Evolutionary conservation across 1,284 basidiomycete genomes (phyloP).

Genomic region (Phenoliferia sp.): DNA sequence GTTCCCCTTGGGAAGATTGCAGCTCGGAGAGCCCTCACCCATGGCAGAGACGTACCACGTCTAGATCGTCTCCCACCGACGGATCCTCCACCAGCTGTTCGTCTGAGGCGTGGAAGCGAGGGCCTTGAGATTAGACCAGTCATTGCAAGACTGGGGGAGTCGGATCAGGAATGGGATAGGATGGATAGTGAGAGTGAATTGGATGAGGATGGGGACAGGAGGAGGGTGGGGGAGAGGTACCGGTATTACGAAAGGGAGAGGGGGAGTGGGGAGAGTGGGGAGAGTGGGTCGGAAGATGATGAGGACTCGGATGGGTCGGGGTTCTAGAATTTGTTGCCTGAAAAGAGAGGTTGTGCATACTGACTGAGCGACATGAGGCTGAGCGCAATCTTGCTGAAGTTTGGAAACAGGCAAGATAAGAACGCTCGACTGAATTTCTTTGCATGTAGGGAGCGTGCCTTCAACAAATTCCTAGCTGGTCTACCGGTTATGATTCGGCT

Average conservation of each 20-base stretch:
- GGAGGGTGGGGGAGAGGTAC: conserved; percentile 11
- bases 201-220: conserved; percentile 18
- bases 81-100: conserved; percentile 11
- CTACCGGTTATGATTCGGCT: no score
- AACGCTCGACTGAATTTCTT: no score
- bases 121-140: conserved; percentile 27
- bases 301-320: neutral
- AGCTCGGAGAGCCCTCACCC: neutral
- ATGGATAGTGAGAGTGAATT: conserved; percentile 11
- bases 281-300: neutral
- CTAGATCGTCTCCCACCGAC: neutral
- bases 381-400: no score
- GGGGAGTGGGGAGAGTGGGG: neutral
- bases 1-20: conserved; percentile 9
- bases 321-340: no score
- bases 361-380: no score
- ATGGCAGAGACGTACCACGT: neutral
- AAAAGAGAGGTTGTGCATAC: no score
- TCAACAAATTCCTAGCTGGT: no score
- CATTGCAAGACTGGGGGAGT: neutral
- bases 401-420: no score
- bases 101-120: conserved; percentile 28
- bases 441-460: no score
- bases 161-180: neutral
- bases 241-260: conserved; percentile 17